Evolutionary conservation across 306 rosid genomes (phyloP).

Genomic region (Purshia tridentata): DNA sequence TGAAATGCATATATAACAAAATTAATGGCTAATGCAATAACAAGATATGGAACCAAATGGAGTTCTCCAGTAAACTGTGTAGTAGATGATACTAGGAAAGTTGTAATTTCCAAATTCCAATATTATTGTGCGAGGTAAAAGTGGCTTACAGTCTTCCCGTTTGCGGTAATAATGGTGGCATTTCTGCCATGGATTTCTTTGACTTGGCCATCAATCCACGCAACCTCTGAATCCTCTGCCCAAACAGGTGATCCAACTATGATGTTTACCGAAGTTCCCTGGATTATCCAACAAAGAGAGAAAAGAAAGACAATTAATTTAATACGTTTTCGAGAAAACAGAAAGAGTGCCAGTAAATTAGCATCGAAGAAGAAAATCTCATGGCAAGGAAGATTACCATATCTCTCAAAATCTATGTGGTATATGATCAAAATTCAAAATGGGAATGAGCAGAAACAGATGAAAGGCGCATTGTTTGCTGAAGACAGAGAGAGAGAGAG

Average conservation of each 20-base stretch:
- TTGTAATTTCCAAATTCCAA: constrained; percentile 9
- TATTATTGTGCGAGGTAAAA: constrained; percentile 24
- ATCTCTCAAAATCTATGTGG: constrained; percentile 29
- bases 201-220: constrained; percentile 83
- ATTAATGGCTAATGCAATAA: background rate
- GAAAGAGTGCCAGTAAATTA: background rate
- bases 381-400: constrained; percentile 49
- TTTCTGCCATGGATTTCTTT: constrained; percentile 50
- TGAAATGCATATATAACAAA: background rate
- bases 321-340: constrained; percentile 5
- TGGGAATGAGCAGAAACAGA: constrained; percentile 23
- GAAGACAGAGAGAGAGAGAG: constrained; percentile 26
- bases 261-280: constrained; percentile 90
- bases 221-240: constrained; percentile 67
- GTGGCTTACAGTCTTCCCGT: constrained; percentile 61
- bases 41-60: constrained; percentile 14
- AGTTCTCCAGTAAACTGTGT: background rate
- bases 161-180: constrained; percentile 50
- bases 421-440: constrained; percentile 34
- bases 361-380: constrained; percentile 7
- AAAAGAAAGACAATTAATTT: background rate
- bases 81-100: constrained; percentile 1
- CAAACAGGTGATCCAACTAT: constrained; percentile 86
- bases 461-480: background rate
- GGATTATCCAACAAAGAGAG: constrained; percentile 31